These are phyloP conservation scores for Eucalyptus marginata DNA, from an alignment of 345 rosid genomes.

Conservation along the genomic window DNA sequence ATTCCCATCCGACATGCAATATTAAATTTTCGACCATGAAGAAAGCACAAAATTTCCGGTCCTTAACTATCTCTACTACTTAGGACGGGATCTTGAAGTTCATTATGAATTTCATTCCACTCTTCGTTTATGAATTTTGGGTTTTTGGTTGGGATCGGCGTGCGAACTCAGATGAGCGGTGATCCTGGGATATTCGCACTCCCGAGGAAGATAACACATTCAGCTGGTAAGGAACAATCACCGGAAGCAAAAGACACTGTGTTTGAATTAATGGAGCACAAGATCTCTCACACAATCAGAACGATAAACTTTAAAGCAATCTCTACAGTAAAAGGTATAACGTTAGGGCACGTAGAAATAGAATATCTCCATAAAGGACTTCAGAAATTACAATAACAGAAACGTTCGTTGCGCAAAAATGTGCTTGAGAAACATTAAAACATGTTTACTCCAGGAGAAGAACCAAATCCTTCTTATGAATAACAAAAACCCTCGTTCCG, in stretches of 20 bases:
- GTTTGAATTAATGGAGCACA: constrained; percentile 85
- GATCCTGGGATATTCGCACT: constrained; percentile 85
- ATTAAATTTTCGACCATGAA: background rate
- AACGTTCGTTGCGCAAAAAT: background rate
- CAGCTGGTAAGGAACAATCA: constrained; percentile 86
- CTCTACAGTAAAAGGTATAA: too few species aligned
- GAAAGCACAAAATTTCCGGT: background rate
- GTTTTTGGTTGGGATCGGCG: background rate
- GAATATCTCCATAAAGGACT: background rate
- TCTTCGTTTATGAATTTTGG: background rate
- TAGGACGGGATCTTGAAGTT: background rate
- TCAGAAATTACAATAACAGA: background rate
- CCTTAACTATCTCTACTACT: background rate
- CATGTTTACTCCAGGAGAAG: background rate
- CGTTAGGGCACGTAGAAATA: background rate
- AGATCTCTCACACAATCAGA: constrained; percentile 23
- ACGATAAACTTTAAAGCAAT: too few species aligned
- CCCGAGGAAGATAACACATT: constrained; percentile 94
- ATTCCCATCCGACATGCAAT: background rate
- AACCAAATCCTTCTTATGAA: background rate
- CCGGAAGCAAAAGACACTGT: constrained; percentile 85
- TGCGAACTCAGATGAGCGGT: constrained; percentile 56
- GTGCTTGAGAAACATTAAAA: background rate
- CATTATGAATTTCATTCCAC: background rate
- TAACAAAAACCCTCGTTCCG: background rate